Conservation (phyloP, 768 basidiomycete species). For the Boletus sensibilis region DNA sequence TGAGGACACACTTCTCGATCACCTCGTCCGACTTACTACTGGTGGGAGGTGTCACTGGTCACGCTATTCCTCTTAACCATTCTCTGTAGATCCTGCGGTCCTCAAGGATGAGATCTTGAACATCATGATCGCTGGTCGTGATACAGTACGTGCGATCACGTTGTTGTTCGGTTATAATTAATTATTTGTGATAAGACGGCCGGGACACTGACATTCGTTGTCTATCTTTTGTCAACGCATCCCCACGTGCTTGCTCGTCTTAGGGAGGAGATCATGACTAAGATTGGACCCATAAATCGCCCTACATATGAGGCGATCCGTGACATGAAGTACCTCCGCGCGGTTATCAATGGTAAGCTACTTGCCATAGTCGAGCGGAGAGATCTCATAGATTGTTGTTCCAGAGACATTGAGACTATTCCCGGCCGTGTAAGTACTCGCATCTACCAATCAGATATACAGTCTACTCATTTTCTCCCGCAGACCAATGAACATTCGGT, state of each 20-base stretch:
- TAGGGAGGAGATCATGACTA: conserved; percentile 52
- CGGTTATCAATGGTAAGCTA: conserved; percentile 57
- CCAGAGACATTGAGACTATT: conserved; percentile 55
- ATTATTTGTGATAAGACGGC: conserved; percentile 38
- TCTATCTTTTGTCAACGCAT: conserved; percentile 51
- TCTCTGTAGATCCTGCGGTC: conserved; percentile 24
- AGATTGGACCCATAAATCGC: conserved; percentile 46
- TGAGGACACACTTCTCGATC: conserved; percentile 52
- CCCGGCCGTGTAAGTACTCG: conserved; percentile 42
- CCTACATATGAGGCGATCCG: conserved; percentile 56
- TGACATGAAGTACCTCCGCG: conserved; percentile 62
- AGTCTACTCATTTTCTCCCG: background rate
- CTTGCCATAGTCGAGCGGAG: background rate
- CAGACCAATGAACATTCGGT: conserved; percentile 52
- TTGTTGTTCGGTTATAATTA: background rate
- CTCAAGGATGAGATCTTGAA: conserved; percentile 36
- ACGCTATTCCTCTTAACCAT: conserved; percentile 15
- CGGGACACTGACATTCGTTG: conserved; percentile 34
- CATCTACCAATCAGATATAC: background rate
- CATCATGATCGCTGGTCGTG: conserved; percentile 35
- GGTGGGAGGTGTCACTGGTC: conserved; percentile 22
- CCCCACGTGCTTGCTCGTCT: conserved; percentile 47
- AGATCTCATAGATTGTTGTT: background rate
- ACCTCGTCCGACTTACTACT: conserved; percentile 53
- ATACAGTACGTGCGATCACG: conserved; percentile 16